Evolutionary conservation across 2,329 filamentous ascomycete species (phyloP).

Genomic region (Neonectria neomacrospora): DNA sequence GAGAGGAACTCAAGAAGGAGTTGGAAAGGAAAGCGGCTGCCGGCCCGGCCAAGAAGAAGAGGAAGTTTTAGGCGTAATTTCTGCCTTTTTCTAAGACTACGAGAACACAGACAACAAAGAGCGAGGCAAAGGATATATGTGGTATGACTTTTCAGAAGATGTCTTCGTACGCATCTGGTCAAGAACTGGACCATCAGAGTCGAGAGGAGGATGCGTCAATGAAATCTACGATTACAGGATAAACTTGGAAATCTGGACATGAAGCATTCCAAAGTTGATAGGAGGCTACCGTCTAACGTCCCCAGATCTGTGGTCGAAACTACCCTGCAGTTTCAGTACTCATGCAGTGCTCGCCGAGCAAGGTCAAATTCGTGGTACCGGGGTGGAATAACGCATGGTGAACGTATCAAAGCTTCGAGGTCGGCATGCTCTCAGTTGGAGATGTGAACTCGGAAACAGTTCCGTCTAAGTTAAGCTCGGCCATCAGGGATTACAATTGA

Average conservation of each 20-base stretch:
- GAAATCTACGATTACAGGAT: neutral
- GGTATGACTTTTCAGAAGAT: neutral
- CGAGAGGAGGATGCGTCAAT: neutral
- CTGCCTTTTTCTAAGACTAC: neutral
- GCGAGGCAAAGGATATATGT: neutral
- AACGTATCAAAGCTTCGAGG: neutral
- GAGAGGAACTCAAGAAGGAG: conserved; percentile 63
- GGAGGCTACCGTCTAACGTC: neutral
- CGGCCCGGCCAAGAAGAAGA: conserved; percentile 66
- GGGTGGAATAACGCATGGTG: neutral
- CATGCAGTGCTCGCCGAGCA: conserved; percentile 32
- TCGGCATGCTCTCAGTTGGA: neutral
- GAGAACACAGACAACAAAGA: neutral
- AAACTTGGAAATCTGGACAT: neutral
- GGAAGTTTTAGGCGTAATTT: conserved; percentile 57
- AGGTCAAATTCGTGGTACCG: conserved; percentile 20
- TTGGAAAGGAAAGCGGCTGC: conserved; percentile 61
- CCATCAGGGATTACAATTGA: neutral
- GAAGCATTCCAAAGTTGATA: neutral
- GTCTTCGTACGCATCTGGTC: neutral
- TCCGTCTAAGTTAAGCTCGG: neutral
- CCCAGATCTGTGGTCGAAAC: conserved; percentile 6
- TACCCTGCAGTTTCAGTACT: conserved; percentile 13
- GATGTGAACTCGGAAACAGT: neutral
- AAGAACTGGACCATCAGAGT: neutral